Base-by-base conservation (phyloP, 371 early-diverging fungal genomes). In the Synchytrium microbalum region DNA sequence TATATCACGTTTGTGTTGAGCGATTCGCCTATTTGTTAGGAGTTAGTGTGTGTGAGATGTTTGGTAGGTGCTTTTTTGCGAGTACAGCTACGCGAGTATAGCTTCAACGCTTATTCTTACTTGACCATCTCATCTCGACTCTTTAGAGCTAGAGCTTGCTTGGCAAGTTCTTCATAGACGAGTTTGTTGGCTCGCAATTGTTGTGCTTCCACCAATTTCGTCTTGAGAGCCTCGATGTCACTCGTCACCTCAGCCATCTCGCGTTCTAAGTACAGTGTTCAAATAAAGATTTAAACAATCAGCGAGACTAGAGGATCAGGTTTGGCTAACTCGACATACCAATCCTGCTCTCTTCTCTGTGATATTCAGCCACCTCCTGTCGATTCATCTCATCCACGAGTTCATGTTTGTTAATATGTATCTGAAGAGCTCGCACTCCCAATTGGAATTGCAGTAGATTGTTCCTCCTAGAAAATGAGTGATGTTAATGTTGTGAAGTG, bases 91-190 rank as follows among this genome's bases (percentile, higher is more conserved):
- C n/a, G 46, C 46, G 19, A 5, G 19, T 10, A 38, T 19, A 38
- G 46, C 19, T 19, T 38, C 46, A 38, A 38, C 10, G 46, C 46
- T 5, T 38, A 19, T 38, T 19, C 46, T 10, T 38, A 38, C 46
- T 38, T 38, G 46, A 19, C 46, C 46, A 38, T 38, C 46, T 38
- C 46, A 19, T 38, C 46, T 38, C 46, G 5, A 19, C 46, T 38
- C 46, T 38, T 38, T 5, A 10, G 46, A 5, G 5, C 10, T 19
- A 38, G 5, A 5, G 46, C 46, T 19, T 38, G 46, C 46, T 56
- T 56, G 56, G 56, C 56, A 56, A 56, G 24, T 24, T 56, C 56
- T 24, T 56, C 56, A 56, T 56, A 56, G 8, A 26, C 56, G 13
- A 24, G 8, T 24, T 56, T 56, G 29, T 56, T 56, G 24, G 24